Base-by-base conservation (phyloP, 345 rosid species). In the Linum tenue region DNA sequence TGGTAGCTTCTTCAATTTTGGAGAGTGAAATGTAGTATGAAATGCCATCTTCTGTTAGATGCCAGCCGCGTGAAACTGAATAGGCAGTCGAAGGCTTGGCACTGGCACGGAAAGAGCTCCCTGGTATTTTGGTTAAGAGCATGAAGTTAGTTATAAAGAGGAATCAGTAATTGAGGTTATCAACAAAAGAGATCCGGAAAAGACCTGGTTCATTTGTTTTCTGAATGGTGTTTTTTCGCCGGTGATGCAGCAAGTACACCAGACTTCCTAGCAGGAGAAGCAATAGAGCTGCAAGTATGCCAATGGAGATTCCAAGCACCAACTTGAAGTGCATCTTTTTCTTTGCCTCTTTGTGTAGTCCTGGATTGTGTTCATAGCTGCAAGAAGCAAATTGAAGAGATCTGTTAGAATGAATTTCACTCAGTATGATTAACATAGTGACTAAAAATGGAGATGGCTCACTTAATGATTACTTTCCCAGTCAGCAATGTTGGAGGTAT, bases 1-100 rank as follows among this genome's bases (percentile, higher is more conserved):
- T 73, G 0, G 97, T 89, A 31, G 99, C 99, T 72, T 83, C 85
- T 82, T 85, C 91, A 9, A 95, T 81, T 64, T 84, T 85, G 43
- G 87, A 68, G 51, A 91, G 86, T 0, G 92, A 41, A 64, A 95
- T 87, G 65, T 67, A 85, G 79, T 84, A 85, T 1, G 95, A 91
- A 37, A 84, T 76, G 10, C 95, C 96, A 69, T 89, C 99, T 48
- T 89, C 96, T 70, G 75, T 73, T 51, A 86, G 78, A 77, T 84
- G 83, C 71, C 87, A 80, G 5, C 88, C 91, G 43, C 90, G 79
- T 58, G 76, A 76, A 64, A 79, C 70, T 56, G 95, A 86, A 73
- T 81, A 76, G 55, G 82, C 77, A 41, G 72, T 65, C 14, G 85
- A 80, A 68, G 83, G 76, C 69, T 82, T 90, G 37, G 73, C 65